Evolutionary conservation across 129 eudicot genomes (phyloP).

Genomic region (Mikania micrantha): DNA sequence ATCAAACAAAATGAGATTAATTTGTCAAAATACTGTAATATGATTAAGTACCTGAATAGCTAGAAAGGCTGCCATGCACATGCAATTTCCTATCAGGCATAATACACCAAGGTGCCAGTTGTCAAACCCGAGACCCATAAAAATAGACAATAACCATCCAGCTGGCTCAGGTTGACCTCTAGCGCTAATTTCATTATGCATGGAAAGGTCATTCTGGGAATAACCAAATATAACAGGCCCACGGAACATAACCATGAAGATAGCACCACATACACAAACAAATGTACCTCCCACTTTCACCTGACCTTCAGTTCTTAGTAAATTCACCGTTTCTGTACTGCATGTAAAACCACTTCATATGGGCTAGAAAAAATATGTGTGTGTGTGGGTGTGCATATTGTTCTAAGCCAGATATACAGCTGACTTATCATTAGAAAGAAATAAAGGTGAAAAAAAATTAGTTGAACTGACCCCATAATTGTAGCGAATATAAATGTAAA

Average conservation of each 20-base stretch:
- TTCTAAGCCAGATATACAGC: background rate
- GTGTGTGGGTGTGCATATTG: background rate
- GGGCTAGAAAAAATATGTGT: conserved; percentile 16
- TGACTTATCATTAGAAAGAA: background rate
- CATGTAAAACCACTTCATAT: conserved; percentile 43
- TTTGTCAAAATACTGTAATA: background rate
- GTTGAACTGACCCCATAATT: conserved; percentile 80
- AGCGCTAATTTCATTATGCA: conserved; percentile 66
- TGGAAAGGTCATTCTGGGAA: conserved; percentile 33
- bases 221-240: conserved; percentile 81
- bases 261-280: conserved; percentile 85
- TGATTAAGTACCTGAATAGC: conserved; percentile 70
- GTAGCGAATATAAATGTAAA: conserved; percentile 81
- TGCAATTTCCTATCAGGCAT: conserved; percentile 91
- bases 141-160: conserved; percentile 72
- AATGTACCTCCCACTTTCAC: conserved; percentile 84
- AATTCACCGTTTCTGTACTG: conserved; percentile 95
- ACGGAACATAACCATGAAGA: conserved; percentile 82
- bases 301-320: conserved; percentile 72
- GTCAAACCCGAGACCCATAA: conserved; percentile 66
- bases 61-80: conserved; percentile 93
- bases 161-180: conserved; percentile 95
- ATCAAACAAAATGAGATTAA: background rate
- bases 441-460: background rate
- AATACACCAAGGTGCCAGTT: conserved; percentile 85